Evolutionary conservation across 2,329 filamentous ascomycete species (phyloP), one percentile per base, ranked within the genome.

Genomic region (Verticillium longisporum): DNA sequence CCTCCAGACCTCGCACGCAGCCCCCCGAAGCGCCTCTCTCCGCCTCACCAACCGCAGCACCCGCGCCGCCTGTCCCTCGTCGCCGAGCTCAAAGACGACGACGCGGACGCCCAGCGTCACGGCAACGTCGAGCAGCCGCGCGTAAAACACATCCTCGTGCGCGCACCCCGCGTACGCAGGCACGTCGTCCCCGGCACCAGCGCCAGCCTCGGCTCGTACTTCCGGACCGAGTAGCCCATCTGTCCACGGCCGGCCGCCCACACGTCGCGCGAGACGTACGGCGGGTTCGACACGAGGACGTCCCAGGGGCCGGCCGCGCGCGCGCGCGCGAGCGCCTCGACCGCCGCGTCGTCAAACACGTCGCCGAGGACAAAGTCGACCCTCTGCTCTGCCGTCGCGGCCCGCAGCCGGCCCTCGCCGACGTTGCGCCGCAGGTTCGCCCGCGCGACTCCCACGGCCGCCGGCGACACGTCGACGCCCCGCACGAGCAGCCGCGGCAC

Each of bases 241-340:
- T 78, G 73, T 15, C 73, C 74, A 11, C 67, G 67, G 18, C 75
- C 77, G 3, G 72, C 65, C 38, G 71, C 62, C 77, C 77, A 80
- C 10, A 74, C 68, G 45, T 71, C 66, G 0, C 79, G 76, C 1
- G 92, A 96, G 58, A 98, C 88, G 72, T 98, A 98, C 0, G 95
- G 95, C 15, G 95, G 95, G 69, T 99, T 99, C 1, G 90, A 90
- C 38, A 95, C 83, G 1, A 99, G 74, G 4, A 98, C 75, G 64
- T 96, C 87, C 69, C 72, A 82, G 14, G 38, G 3, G 41, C 66
- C 18, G 13, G 13, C 13, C 31, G n/a, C 57, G 18, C 18, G 18
- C 18, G 18, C 38, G 9, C 32, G 26, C 14, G 69, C 55, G 2
- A 76, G 62, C 1, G 61, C 36, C 3, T 63, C 54, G 59, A 79